Percentiles rank a stretch among this genome's conserved stretches.
phyloP scores from a whole-genome alignment of 768 basidiomycete genomes.

The Phlebiopsis gigantea region DNA sequence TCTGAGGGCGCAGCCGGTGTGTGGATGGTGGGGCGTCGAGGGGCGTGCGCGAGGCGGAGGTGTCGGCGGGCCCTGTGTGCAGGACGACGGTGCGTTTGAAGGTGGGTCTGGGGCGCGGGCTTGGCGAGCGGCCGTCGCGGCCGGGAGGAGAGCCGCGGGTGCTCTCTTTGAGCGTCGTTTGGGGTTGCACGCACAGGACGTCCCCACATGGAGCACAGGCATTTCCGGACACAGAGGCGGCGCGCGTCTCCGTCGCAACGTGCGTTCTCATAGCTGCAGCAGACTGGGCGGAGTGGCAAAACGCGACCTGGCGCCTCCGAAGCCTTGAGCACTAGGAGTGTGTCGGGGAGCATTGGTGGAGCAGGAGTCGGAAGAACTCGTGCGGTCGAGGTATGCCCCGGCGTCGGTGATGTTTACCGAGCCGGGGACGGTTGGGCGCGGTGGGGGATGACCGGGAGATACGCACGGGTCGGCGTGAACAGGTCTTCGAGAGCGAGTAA shows the following conservation, averaged over 20 bases:
- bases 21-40: conserved; percentile 14
- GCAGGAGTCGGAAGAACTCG: conserved; percentile 16
- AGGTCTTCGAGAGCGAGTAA: conserved; percentile 15
- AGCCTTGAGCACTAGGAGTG: conserved; percentile 16
- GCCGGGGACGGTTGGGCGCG: conserved; percentile 16
- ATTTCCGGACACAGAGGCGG: conserved; percentile 6
- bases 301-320: conserved; percentile 9
- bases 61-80: conserved; percentile 12
- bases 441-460: conserved; percentile 17
- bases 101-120: conserved; percentile 5
- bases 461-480: neutral
- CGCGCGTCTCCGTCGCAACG: conserved; percentile 17
- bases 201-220: neutral
- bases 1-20: conserved; percentile 10
- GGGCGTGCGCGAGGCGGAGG: conserved; percentile 6
- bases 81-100: conserved; percentile 14
- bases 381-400: conserved; percentile 8
- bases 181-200: conserved; percentile 5
- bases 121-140: conserved; percentile 17
- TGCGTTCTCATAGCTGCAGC: neutral
- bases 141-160: conserved; percentile 5
- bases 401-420: neutral
- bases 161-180: neutral
- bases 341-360: conserved; percentile 9
- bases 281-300: conserved; percentile 2